Base-by-base conservation (phyloP, 805 yeast species). In the Saturnispora mendoncae region DNA sequence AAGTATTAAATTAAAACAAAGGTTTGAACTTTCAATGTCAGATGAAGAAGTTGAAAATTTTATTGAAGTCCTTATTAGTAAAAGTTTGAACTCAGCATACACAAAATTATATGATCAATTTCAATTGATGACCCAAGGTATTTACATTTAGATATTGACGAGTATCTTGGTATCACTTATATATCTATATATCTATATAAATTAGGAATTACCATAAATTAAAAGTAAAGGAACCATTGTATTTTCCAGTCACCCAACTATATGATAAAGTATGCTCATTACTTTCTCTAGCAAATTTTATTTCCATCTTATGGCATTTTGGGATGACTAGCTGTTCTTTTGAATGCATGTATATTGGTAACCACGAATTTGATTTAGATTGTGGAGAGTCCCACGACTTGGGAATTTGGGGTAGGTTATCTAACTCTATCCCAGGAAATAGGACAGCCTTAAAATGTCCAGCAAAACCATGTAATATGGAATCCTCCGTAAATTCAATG, bases 81-180 rank as follows among this genome's bases (percentile, higher is more conserved):
- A 83, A 61, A 84, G 95, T 52, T 53, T 82, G 44, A 94, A 94
- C 10, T 85, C 92, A 54, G 72, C 84, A 49, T 92, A 87, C 64
- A 92, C 98, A 1, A 69, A 96, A 50, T 66, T 92, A 25, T 92
- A 92, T 56, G 98, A 92, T 58, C 97, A 90, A 58, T 92, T 84
- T 66, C 98, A 92, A 62, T 66, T 92, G 60, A 64, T 87, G 37
- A 88, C 97, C 0, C 98, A 92, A 64, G 98, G 98, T 33, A 92
- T 92, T 21, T 92, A 86, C 60, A 78, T 75, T 54, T 80, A 57
- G 17, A 23, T n/a, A n/a, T n/a, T n/a, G n/a, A n/a, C n/a, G n/a
- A n/a, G n/a, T n/a, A n/a, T n/a, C n/a, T n/a, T n/a, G n/a, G n/a
- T n/a, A n/a, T n/a, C n/a, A n/a, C n/a, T n/a, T n/a, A n/a, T n/a